Conservation (phyloP, 306 rosid genomes). For the Boehmeria nivea region DNA sequence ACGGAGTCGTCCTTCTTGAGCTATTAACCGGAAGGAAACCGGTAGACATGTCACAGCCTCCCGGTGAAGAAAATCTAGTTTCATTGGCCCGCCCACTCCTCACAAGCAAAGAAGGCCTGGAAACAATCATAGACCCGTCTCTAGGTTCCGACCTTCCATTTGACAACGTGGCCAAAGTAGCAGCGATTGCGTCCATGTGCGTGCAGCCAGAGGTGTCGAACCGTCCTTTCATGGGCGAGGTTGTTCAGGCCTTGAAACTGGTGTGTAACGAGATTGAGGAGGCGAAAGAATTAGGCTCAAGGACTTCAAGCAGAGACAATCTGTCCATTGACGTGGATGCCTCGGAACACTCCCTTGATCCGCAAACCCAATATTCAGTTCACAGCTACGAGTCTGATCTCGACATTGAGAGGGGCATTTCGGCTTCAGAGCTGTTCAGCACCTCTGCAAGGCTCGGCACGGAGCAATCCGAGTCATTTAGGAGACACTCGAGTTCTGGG, state of each 20-base stretch:
- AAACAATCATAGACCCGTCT: conserved; percentile 47
- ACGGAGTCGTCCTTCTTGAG: conserved; percentile 91
- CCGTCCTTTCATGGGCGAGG: conserved; percentile 94
- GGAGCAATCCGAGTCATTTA: conserved; percentile 43
- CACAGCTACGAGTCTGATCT: conserved; percentile 35
- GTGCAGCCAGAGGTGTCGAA: conserved; percentile 80
- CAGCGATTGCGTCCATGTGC: conserved; percentile 92
- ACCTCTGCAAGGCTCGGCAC: conserved; percentile 32
- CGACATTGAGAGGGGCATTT: conserved; percentile 47
- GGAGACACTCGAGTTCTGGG: conserved; percentile 65
- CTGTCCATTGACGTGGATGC: conserved; percentile 38
- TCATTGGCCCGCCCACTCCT: conserved; percentile 83
- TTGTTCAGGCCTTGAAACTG: conserved; percentile 85
- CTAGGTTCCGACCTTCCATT: conserved; percentile 43
- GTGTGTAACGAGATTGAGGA: conserved; percentile 66
- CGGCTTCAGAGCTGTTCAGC: conserved; percentile 45
- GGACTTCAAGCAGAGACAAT: conserved; percentile 39
- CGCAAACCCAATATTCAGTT: conserved; percentile 40
- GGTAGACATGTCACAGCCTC: conserved; percentile 84
- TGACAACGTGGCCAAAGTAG: conserved; percentile 73
- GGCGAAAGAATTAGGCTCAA: conserved; percentile 47
- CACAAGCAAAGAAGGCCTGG: conserved; percentile 55
- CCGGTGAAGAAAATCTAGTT: conserved; percentile 81
- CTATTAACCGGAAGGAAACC: conserved; percentile 81
- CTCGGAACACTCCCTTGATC: conserved; percentile 43